Evolutionary conservation across 2,329 filamentous ascomycete species (phyloP).

Genomic region (Orbilia blumenaviensis): DNA sequence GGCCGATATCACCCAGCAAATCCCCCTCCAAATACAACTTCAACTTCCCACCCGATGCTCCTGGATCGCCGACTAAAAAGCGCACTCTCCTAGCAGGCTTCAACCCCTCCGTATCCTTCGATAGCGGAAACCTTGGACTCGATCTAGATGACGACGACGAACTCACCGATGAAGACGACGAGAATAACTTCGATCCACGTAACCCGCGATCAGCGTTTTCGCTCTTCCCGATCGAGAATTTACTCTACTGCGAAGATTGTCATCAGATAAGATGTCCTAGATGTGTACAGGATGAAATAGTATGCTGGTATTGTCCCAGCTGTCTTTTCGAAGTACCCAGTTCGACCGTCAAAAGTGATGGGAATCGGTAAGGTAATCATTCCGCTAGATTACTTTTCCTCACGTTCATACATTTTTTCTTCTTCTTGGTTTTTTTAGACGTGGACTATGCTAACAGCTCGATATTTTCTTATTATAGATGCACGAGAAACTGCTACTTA

Average conservation of each 20-base stretch:
- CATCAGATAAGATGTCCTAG: constrained; percentile 92
- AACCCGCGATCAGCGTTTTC: constrained; percentile 87
- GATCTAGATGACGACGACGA: constrained; percentile 60
- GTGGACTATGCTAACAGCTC: constrained; percentile 28
- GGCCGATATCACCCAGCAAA: constrained; percentile 59
- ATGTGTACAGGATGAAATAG: constrained; percentile 91
- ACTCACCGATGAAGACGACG: constrained; percentile 72
- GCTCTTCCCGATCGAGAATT: constrained; percentile 88
- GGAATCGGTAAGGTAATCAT: constrained; percentile 73
- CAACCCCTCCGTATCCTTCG: constrained; percentile 44
- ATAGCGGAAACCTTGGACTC: constrained; percentile 34
- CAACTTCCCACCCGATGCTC: constrained; percentile 49
- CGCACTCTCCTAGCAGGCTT: constrained; percentile 55
- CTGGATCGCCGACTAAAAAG: constrained; percentile 49
- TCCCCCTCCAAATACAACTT: constrained; percentile 60
- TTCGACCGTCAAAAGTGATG: constrained; percentile 89
- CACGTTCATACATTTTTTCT: no score
- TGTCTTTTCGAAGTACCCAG: constrained; percentile 96
- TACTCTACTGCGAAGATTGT: constrained; percentile 97
- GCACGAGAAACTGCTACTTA: constrained; percentile 93
- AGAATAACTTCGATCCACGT: constrained; percentile 84
- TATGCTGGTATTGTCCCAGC: constrained; percentile 93
- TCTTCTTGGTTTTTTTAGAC: neutral
- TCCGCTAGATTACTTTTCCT: neutral
- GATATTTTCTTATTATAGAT: constrained; percentile 66